Base-by-base conservation (phyloP, 805 yeast genomes). In the Spencermartinsiella europaea region DNA sequence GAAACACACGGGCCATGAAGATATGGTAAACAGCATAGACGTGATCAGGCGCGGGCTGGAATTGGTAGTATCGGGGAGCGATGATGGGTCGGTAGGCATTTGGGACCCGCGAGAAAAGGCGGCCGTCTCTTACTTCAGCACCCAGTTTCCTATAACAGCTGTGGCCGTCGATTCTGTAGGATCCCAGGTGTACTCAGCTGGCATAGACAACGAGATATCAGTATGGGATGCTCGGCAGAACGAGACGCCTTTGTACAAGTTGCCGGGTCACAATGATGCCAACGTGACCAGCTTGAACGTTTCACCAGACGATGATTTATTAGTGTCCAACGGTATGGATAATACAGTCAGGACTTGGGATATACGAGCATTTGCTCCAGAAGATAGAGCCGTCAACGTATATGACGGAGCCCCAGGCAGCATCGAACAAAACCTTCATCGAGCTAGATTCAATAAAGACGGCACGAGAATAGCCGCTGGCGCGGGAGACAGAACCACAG, bases 51-150 rank as follows among this genome's bases (percentile, higher is more conserved):
- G 56, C 5, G 66, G 59, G 16, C 44, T 51, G 2, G 70, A 68
- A 38, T 46, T 65, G 5, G 48, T 69, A 3, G 72, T 76, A 2
- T 75, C 85, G 33, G 86, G 77, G 3, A 72, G 81, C 7, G 95
- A 86, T 54, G 88, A 81, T 55, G 87, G 89, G 0, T 49, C 64
- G 2, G 68, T 76, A 1, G 67, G 68, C 5, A 43, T 81, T 1
- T 86, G 91, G 91, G 95, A 86, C 53, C 63, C 69, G 20, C 65
- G 88, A 46, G 69, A 73, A n/a, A 81, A 77, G 53, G 54, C 56
- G 2, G 67, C 74, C 1, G 66, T 73, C 0, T 52, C 60, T 2
- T 56, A 54, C 5, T 42, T 48, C 36, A 60, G 65, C 19, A 72
- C 81, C 0, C 72, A 72, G 1, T 82, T 70, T 55, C 93, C 95